Evolutionary conservation across 2,329 filamentous ascomycete genomes (phyloP).

Genomic region (Zymoseptoria ardabiliae): DNA sequence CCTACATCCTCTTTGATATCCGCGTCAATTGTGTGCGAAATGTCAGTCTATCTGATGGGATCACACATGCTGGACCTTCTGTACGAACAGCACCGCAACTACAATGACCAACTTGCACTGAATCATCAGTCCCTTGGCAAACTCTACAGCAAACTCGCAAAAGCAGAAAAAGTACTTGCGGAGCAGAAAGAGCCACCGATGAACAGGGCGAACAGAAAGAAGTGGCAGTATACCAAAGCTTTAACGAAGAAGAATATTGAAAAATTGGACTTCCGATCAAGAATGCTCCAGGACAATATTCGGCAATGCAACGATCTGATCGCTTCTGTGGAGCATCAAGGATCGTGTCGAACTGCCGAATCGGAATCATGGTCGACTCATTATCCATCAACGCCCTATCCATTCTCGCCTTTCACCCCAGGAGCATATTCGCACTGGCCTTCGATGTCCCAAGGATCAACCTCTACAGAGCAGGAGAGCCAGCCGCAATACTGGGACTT

Average conservation of each 20-base stretch:
- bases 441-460: constrained; percentile 1
- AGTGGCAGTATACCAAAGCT: constrained; percentile 21
- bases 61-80: constrained; percentile 20
- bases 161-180: constrained; percentile 17
- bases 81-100: constrained; percentile 21
- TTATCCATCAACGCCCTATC: constrained; percentile 4
- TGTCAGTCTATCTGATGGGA: constrained; percentile 9
- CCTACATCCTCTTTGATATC: constrained; percentile 12
- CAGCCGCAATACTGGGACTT: constrained; percentile 26
- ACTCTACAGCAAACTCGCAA: constrained; percentile 23
- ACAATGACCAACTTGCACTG: constrained; percentile 21
- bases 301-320: constrained; percentile 23
- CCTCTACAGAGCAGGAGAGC: constrained; percentile 3
- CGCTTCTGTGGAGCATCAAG: constrained; percentile 14
- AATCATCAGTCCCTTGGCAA: constrained; percentile 24
- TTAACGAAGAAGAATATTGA: constrained; percentile 17
- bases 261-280: constrained; percentile 20
- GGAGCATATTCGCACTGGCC: constrained; percentile 12
- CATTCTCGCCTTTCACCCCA: constrained; percentile 8
- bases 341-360: neutral
- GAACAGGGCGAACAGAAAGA: constrained; percentile 24
- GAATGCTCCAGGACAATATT: constrained; percentile 19
- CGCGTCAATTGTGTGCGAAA: neutral
- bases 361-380: neutral
- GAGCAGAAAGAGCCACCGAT: constrained; percentile 16